These are phyloP conservation scores for Plasmopara muralis DNA, from an alignment of 352 stramenopile genomes.

Conservation along the genomic window DNA sequence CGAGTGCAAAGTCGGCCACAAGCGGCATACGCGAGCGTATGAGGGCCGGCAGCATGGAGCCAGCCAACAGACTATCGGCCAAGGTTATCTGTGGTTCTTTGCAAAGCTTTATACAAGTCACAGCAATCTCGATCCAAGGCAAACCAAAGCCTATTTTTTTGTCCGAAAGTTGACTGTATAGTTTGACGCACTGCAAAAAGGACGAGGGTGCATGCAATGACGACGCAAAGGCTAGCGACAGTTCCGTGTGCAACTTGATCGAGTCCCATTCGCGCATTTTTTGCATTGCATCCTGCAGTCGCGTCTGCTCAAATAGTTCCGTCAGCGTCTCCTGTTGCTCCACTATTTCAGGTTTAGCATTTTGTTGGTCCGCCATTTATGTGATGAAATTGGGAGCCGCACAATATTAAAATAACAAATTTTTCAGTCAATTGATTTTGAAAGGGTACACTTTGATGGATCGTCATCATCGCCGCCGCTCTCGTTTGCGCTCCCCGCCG, in stretches of 20 bases:
- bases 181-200: constrained; percentile 35
- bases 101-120: constrained; percentile 14
- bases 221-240: constrained; percentile 28
- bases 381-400: too few relatives aligned
- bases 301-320: constrained; percentile 27
- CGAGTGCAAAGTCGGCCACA: constrained; percentile 34
- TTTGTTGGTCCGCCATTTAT: not conserved
- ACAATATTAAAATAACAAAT: too few relatives aligned
- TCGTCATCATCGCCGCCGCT: constrained; percentile 3
- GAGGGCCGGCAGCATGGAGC: constrained; percentile 34
- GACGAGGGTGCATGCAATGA: constrained; percentile 24
- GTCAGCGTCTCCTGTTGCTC: constrained; percentile 12
- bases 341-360: constrained; percentile 1
- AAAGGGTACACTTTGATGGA: too few relatives aligned
- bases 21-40: constrained; percentile 27
- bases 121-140: constrained; percentile 21
- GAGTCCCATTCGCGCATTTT: constrained; percentile 34
- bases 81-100: constrained; percentile 17
- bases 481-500: constrained; percentile 19
- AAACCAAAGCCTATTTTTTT: constrained; percentile 17
- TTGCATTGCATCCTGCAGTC: constrained; percentile 21
- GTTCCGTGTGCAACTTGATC: constrained; percentile 22
- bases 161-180: constrained; percentile 21
- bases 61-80: constrained; percentile 34
- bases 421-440: too few relatives aligned